Base-by-base conservation (phyloP, 768 basidiomycete genomes). In the Termitomyces bulborhizus region DNA sequence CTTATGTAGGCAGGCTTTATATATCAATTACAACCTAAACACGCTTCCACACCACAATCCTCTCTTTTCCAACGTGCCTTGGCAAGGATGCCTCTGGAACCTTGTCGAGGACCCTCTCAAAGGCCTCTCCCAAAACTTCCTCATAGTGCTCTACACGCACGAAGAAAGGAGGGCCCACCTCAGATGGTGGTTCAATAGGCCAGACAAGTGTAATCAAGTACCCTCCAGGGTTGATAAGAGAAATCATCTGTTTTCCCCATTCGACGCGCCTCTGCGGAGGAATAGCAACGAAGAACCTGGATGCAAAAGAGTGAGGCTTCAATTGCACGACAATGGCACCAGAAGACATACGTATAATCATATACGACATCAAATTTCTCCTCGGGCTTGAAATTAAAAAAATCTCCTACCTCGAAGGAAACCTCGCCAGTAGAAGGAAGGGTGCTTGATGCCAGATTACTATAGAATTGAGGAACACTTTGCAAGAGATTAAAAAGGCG, bases 251-350 rank as follows among this genome's bases (percentile, higher is more conserved):
- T 11, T 63, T 59, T 0, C 78, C 88, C 86, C 86, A 88, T 16
- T 75, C 75, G 3, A 58, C 45, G 13, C 88, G 76, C 34, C 66
- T 70, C 2, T 68, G 56, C 0, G 84, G 86, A 0, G 80, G 81
- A n/a, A 90, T 81, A 1, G 88, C 87, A 44, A 84, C 84, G 65
- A 90, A 89, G 70, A 89, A 88, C 1, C 84, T 86, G 18, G 5
- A 12, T 85, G 21, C 21, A 26, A 5, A 11, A n/a, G 11, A n/a
- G 18, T 26, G 37, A 16, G 21, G 18, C n/a, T 26, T 37, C 12
- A n/a, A 26, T 36, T n/a, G 1, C 3, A n/a, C 16, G 36, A 39
- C 26, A 7, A 4, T 26, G 11, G 26, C 40, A 42, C 18, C 21
- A 26, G 12, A 39, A 40, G 18, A 64, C 72, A 37, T 53, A 77